Conservation (phyloP, 352 stramenopile species). For the Aphanomyces astaci region DNA sequence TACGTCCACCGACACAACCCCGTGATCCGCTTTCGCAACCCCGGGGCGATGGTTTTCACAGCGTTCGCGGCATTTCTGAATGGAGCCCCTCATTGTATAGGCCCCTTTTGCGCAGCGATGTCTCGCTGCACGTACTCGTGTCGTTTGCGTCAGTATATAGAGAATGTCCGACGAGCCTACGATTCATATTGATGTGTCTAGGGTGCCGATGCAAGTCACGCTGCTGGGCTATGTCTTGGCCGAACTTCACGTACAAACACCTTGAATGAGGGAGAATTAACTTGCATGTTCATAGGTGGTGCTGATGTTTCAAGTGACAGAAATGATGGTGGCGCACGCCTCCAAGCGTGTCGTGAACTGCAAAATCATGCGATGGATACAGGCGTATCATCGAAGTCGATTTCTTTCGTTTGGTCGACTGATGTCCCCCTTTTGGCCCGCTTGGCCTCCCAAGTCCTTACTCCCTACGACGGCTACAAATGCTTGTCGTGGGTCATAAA, state of each 20-base stretch:
- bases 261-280: neutral
- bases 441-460: neutral
- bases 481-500: neutral
- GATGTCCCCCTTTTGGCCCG: neutral
- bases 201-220: neutral
- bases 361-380: neutral
- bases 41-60: neutral
- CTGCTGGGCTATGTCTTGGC: conserved; percentile 4
- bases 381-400: neutral
- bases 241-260: neutral
- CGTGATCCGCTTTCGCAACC: conserved; percentile 16
- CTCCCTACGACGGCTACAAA: neutral
- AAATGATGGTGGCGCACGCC: neutral
- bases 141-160: conserved; percentile 4
- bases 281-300: conserved; percentile 4
- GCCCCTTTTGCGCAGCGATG: neutral
- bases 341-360: neutral
- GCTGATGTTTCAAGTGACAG: conserved; percentile 3
- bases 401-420: neutral
- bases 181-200: neutral
- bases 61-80: neutral
- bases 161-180: too few relatives aligned
- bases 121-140: neutral
- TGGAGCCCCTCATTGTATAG: neutral
- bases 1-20: neutral